A percentile compares a stretch with the other conserved stretches of the same genome.
phyloP scores from a whole-genome alignment of 2,329 filamentous ascomycete genomes.

The Hypoxylon sp. region DNA sequence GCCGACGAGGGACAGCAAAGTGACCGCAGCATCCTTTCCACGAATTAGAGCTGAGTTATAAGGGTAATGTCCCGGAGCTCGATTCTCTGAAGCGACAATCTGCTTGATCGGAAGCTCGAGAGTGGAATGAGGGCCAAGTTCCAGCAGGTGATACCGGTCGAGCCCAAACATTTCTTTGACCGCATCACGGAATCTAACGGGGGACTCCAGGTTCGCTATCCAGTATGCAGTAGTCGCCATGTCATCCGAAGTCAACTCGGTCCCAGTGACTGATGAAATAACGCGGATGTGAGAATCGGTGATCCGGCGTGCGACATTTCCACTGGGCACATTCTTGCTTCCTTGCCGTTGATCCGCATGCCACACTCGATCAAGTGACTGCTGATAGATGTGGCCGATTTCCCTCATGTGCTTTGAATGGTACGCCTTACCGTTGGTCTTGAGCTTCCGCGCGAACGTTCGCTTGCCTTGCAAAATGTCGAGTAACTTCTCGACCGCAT shows the following conservation, averaged over 20 bases:
- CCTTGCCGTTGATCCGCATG: neutral
- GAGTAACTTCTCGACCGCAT: neutral
- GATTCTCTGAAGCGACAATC: slow-evolving; percentile 22
- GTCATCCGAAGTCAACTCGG: neutral
- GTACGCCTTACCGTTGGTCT: slow-evolving; percentile 13
- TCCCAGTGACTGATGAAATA: neutral
- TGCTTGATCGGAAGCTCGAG: slow-evolving; percentile 49
- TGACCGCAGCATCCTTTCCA: neutral
- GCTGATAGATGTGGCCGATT: neutral
- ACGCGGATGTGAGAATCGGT: neutral
- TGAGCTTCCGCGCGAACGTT: slow-evolving; percentile 9
- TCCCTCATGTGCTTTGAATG: slow-evolving; percentile 15
- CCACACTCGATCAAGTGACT: neutral
- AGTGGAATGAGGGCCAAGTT: slow-evolving; percentile 27
- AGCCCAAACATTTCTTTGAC: neutral
- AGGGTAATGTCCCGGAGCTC: neutral
- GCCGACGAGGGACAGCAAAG: slow-evolving; percentile 5
- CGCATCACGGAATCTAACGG: slow-evolving; percentile 13
- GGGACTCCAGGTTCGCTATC: slow-evolving; percentile 21
- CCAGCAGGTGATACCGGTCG: slow-evolving; percentile 2
- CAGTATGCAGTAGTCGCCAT: slow-evolving; percentile 14
- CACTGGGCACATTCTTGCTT: neutral
- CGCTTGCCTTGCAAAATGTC: neutral
- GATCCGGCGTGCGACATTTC: neutral
- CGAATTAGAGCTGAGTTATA: slow-evolving; percentile 1